Base-by-base conservation (phyloP, 805 yeast species). In the Trichomonascus vanleenenianus region DNA sequence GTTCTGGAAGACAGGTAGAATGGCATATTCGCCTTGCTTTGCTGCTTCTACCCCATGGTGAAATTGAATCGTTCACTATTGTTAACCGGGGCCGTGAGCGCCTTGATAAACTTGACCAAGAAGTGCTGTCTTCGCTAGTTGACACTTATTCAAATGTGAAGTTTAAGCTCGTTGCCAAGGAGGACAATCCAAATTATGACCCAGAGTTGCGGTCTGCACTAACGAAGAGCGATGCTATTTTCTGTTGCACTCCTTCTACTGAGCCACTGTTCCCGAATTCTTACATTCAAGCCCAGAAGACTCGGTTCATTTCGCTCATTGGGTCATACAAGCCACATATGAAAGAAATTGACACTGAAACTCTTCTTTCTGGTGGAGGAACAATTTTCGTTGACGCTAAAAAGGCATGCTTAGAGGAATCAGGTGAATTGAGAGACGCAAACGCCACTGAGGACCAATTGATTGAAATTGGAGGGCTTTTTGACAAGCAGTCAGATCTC, bases 261-360 rank as follows among this genome's bases (percentile, higher is more conserved):
- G 45, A 42, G 8, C 48, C 48, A 33, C 14, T 45, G 8, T 30
- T 45, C 30, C 30, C 40, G 5, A 9, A 37, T n/a, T 16, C 40
- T 20, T 37, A 19, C 18, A 3, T 37, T 27, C 43, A 45, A 20
- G 14, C 48, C 10, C 20, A 40, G 34, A 25, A 34, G 34, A n/a
- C 22, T 7, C 4, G 35, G 35, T 45, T 45, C 33, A 34, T 45
- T 7, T 22, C 45, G 8, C 39, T 45, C 14, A 45, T 45, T 12
- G 48, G 48, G 9, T 39, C 45, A 20, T 45, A 45, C 36, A 45
- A 45, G 41, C 48, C 48, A 5, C 18, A 39, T 16, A 45, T 45
- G 48, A 33, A 41, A 14, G 48, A 45, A 34, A 40, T 45, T 22
- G 40, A 37, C 11, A 37, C 40, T 11, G 40, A 37, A 11, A 37